Conservation (phyloP, 2,329 filamentous ascomycete species). For the Fusarium sp. region DNA sequence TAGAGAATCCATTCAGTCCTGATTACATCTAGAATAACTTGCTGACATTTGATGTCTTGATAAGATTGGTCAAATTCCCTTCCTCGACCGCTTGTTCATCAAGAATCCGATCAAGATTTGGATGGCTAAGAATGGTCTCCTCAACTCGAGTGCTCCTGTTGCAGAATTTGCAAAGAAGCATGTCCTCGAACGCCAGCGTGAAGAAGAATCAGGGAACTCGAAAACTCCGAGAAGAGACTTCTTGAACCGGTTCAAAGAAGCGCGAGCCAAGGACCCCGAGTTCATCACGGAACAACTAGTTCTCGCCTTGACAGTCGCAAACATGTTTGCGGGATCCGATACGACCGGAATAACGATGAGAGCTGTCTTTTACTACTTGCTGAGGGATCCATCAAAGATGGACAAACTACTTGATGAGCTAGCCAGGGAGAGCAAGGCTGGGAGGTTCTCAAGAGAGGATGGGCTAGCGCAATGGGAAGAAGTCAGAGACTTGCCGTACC, state of each 20-base stretch:
- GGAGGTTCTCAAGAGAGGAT: slow-evolving; percentile 61
- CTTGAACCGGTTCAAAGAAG: slow-evolving; percentile 77
- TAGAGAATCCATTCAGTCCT: neutral
- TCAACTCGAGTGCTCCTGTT: slow-evolving; percentile 77
- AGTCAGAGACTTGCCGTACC: slow-evolving; percentile 76
- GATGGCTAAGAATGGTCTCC: slow-evolving; percentile 72
- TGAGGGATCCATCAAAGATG: slow-evolving; percentile 69
- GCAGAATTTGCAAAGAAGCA: slow-evolving; percentile 75
- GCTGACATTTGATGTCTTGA: neutral
- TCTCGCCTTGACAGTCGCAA: slow-evolving; percentile 70
- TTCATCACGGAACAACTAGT: slow-evolving; percentile 78
- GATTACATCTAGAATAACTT: neutral
- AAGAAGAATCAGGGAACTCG: slow-evolving; percentile 53
- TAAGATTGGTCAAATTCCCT: slow-evolving; percentile 78
- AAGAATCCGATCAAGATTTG: slow-evolving; percentile 80
- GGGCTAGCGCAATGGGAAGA: slow-evolving; percentile 76
- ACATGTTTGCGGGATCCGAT: slow-evolving; percentile 80
- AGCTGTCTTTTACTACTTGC: slow-evolving; percentile 78
- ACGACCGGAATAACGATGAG: slow-evolving; percentile 81
- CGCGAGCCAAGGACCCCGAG: slow-evolving; percentile 72
- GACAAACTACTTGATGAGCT: slow-evolving; percentile 69
- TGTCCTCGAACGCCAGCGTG: slow-evolving; percentile 69
- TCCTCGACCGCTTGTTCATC: slow-evolving; percentile 74
- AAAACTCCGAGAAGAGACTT: slow-evolving; percentile 60
- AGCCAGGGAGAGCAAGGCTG: slow-evolving; percentile 65